Evolutionary conservation across 768 basidiomycete genomes (phyloP), one percentile per base, ranked within the genome.

Genomic region (Myochromella boudieri): DNA sequence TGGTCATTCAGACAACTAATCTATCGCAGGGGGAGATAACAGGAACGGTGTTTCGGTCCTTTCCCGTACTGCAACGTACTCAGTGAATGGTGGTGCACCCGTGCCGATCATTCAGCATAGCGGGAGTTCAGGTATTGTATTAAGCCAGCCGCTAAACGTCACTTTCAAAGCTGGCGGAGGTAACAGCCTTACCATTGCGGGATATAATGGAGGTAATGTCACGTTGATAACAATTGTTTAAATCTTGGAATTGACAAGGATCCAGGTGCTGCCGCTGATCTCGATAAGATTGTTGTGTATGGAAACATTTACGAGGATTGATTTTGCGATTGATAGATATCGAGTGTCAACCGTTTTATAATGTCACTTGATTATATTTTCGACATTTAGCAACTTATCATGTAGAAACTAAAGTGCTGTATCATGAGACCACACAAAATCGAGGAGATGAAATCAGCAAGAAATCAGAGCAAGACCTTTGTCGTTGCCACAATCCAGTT

Each of bases 81-180:
- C 53, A 1, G 54, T 63, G 10, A 61, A 63, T 43, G 61, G 59
- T 36, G 60, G 53, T 3, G 46, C 51, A 7, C 57, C 59, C 6
- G 49, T 55, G n/a, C 53, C 55, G 6, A 57, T 63, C 15, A 47
- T 44, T 8, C 49, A 53, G n/a, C 44, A 39, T n/a, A 57, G 58
- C 38, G 55, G 55, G 3, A 61, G 58, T 37, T 47, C 57, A 10
- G 60, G 61, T 14, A 60, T 63, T 21, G 58, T 62, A 36, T 47
- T 62, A 20, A 59, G 53, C 41, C 55, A 56, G 41, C 62, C 63
- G 7, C 44, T 61, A n/a, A 58, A 58, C 37, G 65, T 58, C 61
- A 67, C 52, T 12, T 59, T 59, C 44, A 48, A 51, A 12, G 43
- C 26, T 14, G 55, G 58, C 25, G 44, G 46, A 37, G 52, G 45